phyloP scores from a whole-genome alignment of 1,284 basidiomycete species.

The Moesziomyces antarcticus region DNA sequence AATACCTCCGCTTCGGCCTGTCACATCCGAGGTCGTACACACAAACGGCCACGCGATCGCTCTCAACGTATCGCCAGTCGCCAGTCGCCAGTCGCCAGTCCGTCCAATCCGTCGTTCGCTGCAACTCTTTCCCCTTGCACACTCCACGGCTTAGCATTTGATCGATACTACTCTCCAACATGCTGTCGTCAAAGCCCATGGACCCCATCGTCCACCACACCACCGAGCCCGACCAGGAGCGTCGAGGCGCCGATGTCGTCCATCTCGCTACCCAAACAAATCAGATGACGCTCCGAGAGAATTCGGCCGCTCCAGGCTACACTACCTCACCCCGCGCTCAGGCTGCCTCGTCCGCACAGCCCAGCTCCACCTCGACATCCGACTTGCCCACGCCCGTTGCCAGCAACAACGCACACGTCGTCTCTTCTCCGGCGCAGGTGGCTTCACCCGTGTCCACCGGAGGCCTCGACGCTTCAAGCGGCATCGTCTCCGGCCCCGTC shows the following conservation, averaged over 20 bases:
- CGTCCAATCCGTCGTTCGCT: not conserved
- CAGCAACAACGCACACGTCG: conserved; percentile 2
- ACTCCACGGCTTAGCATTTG: not conserved
- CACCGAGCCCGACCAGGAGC: conserved; percentile 17
- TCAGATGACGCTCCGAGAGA: conserved; percentile 49
- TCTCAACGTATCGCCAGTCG: no score
- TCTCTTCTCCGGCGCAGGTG: conserved; percentile 27
- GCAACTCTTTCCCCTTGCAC: no score
- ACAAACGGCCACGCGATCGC: no score
- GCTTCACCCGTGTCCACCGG: conserved; percentile 16
- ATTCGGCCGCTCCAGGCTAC: conserved; percentile 48
- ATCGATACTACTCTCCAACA: conserved; percentile 7
- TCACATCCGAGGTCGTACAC: not conserved
- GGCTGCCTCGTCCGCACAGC: not conserved
- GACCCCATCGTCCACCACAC: conserved; percentile 47
- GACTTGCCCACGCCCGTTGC: conserved; percentile 7
- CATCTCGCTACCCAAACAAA: conserved; percentile 42
- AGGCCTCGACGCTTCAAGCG: conserved; percentile 3
- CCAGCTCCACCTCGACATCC: conserved; percentile 13
- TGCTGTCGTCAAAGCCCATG: conserved; percentile 58
- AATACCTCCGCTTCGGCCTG: not conserved
- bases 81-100: no score
- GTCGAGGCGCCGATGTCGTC: conserved; percentile 24
- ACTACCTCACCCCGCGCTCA: conserved; percentile 20
- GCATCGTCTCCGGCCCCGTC: conserved; percentile 37